Evolutionary conservation across 148 eudicot species (phyloP).

Genomic region (Rhododendron simsii): DNA sequence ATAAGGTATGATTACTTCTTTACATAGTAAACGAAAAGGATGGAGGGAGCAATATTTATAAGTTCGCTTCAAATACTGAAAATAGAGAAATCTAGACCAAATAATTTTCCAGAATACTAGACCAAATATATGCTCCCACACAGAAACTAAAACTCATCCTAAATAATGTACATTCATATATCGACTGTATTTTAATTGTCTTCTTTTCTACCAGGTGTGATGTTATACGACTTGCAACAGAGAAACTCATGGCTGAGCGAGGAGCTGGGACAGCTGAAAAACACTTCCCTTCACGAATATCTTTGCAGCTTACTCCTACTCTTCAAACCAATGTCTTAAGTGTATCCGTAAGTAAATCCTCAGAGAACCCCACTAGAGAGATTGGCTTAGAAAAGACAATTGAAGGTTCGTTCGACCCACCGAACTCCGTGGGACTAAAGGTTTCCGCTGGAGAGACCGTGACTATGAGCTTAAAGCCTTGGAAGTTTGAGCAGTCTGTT

Average conservation of each 20-base stretch:
- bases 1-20: conserved; percentile 53
- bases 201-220: conserved; percentile 51
- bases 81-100: neutral
- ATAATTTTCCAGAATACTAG: neutral
- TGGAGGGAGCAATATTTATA: neutral
- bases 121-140: neutral
- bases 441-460: conserved; percentile 52
- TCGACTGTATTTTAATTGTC: neutral
- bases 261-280: conserved; percentile 81
- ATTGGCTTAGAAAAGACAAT: conserved; percentile 46
- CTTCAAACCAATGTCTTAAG: conserved; percentile 50
- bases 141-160: neutral
- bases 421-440: conserved; percentile 41
- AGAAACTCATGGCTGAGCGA: conserved; percentile 49
- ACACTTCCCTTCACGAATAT: conserved; percentile 84
- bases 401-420: conserved; percentile 64
- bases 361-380: conserved; percentile 62
- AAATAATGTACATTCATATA: neutral
- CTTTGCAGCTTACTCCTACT: conserved; percentile 67
- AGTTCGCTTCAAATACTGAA: neutral
- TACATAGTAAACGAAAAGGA: neutral
- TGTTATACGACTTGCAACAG: conserved; percentile 53
- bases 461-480: conserved; percentile 58
- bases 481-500: conserved; percentile 90
- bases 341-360: conserved; percentile 69